Evolutionary conservation across 108 stramenopile species (phyloP).

Genomic region (Cyclotella choctawhatcheeana): DNA sequence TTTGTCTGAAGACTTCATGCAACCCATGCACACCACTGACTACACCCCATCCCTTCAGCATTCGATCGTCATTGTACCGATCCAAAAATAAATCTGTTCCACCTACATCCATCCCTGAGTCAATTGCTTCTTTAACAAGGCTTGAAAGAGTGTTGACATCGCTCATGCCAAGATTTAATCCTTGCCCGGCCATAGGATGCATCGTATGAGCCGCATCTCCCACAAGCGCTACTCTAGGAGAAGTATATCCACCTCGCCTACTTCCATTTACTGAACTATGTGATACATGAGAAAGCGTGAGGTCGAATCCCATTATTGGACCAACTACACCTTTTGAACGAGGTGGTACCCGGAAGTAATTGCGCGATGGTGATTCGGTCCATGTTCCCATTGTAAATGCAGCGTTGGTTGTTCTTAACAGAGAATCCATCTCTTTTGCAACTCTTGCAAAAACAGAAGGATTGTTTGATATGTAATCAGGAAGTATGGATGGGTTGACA

Average conservation of each 20-base stretch:
- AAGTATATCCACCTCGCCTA: conserved; percentile 31
- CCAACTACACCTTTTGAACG: conserved; percentile 40
- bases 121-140: conserved; percentile 60
- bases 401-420: conserved; percentile 45
- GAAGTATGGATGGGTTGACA: conserved; percentile 43
- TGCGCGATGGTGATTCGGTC: conserved; percentile 62
- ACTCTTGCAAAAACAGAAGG: conserved; percentile 19
- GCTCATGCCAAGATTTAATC: conserved; percentile 93
- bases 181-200: conserved; percentile 98
- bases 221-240: conserved; percentile 74
- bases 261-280: neutral
- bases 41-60: conserved; percentile 37
- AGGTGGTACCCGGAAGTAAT: conserved; percentile 54
- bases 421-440: conserved; percentile 47
- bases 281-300: conserved; percentile 38
- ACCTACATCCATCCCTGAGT: conserved; percentile 75
- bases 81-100: conserved; percentile 56
- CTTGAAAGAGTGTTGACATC: conserved; percentile 75
- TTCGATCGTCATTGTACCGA: conserved; percentile 68
- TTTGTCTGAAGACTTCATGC: conserved; percentile 68
- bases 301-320: conserved; percentile 48
- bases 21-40: conserved; percentile 78
- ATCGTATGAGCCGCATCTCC: conserved; percentile 97
- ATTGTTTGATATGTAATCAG: neutral
- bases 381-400: conserved; percentile 58